A percentile compares a stretch with the other conserved stretches of the same genome.
Conservation (phyloP, 371 early-diverging fungal genomes). For the Mucor plumbeus region DNA sequence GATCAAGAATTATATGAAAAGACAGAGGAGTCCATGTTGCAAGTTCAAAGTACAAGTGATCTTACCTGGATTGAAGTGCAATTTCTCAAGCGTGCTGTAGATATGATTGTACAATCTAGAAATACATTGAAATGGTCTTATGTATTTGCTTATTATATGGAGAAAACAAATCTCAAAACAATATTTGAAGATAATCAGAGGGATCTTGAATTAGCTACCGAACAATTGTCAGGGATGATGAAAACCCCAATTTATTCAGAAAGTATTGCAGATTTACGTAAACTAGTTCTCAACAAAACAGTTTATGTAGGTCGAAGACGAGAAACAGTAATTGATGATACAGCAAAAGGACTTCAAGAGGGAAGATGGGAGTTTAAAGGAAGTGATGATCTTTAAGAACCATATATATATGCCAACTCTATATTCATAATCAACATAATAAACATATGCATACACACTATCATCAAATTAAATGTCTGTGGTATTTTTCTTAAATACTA, state of each 20-base stretch:
- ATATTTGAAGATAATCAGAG: conserved; percentile 95
- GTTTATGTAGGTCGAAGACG: conserved; percentile 77
- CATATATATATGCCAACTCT: not conserved
- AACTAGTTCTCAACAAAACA: conserved; percentile 82
- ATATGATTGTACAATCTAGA: conserved; percentile 85
- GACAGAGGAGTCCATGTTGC: conserved; percentile 94
- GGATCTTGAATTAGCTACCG: conserved; percentile 95
- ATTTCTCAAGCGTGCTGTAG: conserved; percentile 91
- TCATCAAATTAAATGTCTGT: too few relatives aligned
- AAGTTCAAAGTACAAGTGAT: conserved; percentile 84
- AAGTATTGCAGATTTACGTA: conserved; percentile 76
- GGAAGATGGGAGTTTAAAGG: conserved; percentile 62
- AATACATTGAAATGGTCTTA: conserved; percentile 96
- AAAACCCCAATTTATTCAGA: conserved; percentile 78
- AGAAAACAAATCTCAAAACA: conserved; percentile 78
- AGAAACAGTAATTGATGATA: conserved; percentile 81
- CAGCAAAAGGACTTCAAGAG: conserved; percentile 77
- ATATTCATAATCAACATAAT: not conserved
- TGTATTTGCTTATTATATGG: conserved; percentile 92
- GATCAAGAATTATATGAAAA: conserved; percentile 82
- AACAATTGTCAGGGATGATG: conserved; percentile 85
- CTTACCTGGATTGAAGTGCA: conserved; percentile 98
- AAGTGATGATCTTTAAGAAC: not conserved
- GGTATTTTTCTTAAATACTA: too few relatives aligned
- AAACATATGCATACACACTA: too few relatives aligned